Evolutionary conservation across 1,139 yeast species (phyloP), one percentile per base, ranked within the genome.

Genomic region (Yamadazyma friedrichii): DNA sequence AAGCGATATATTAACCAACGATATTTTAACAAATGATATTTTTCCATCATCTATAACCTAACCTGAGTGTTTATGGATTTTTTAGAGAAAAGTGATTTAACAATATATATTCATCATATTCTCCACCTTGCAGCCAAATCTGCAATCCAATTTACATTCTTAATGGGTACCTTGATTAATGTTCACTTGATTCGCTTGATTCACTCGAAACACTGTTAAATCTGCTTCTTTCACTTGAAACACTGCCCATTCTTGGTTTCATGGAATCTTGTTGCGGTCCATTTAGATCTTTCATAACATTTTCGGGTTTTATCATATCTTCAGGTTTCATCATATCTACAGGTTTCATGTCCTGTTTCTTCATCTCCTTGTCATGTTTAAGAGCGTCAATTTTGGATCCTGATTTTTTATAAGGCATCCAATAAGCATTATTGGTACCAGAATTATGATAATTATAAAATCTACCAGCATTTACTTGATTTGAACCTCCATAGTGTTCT

Each of bases 391-490:
- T 8, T 20, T 20, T 20, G 8, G 24, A 20, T 20, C 8, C 8
- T 5, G 24, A 5, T 8, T 20, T 20, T 20, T 20, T 20, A 20
- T 20, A 20, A 2, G 74, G 68, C 53, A 70, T 51, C 76, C 76
- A 70, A 39, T 65, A 70, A 16, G 64, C 60, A 47, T 69, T 70
- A 48, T 70, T 70, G 35, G 70, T 67, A 10, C 63, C 55, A 35
- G 57, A 64, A 37, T 56, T 47, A 40, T 65, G 72, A 48, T 69
- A 69, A 45, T 61, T 67, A 48, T 68, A 69, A 44, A 53, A 66
- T 9, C 55, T 54, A 2, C 76, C 76, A 10, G 67, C 51, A 43
- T 70, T 70, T 4, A 69, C 74, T 44, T 63, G 74, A 4, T 61
- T 49, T 6, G 62, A 46, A 6, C 46, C 46, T 20, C 61, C 58